Evolutionary conservation across 2,329 filamentous ascomycete species (phyloP).

Genomic region (Aureobasidium sp.): DNA sequence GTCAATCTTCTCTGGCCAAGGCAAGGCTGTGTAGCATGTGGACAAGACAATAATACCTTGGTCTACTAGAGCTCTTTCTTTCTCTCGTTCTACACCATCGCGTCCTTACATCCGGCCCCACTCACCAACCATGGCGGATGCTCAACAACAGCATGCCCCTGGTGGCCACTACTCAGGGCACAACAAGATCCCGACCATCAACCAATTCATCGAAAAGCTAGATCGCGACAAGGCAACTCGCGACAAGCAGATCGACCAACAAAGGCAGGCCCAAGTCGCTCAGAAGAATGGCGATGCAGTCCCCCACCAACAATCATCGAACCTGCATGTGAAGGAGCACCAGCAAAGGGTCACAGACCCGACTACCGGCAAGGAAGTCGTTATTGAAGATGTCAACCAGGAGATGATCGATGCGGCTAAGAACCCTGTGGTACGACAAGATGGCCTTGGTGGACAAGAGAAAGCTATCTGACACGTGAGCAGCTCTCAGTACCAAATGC

Average conservation of each 20-base stretch:
- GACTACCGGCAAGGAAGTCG: conserved; percentile 75
- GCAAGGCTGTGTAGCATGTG: conserved; percentile 5
- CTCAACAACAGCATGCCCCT: conserved; percentile 38
- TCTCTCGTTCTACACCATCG: background rate
- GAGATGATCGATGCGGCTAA: conserved; percentile 62
- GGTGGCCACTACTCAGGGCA: conserved; percentile 69
- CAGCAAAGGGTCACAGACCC: conserved; percentile 70
- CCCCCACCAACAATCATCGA: conserved; percentile 36
- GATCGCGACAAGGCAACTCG: conserved; percentile 71
- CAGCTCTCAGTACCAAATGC: conserved; percentile 81
- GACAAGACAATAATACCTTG: background rate
- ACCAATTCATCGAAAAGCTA: conserved; percentile 70
- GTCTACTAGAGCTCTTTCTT: background rate
- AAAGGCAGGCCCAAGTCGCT: conserved; percentile 27
- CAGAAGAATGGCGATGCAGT: conserved; percentile 25
- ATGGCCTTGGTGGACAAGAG: background rate
- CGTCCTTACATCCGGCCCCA: background rate
- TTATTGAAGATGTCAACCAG: conserved; percentile 73
- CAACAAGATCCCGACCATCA: conserved; percentile 82
- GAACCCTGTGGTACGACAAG: conserved; percentile 53
- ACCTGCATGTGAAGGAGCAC: conserved; percentile 36
- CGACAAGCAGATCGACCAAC: conserved; percentile 61
- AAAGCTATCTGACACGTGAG: conserved; percentile 1
- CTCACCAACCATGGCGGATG: conserved; percentile 31
- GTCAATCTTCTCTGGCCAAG: background rate